Evolutionary conservation across 768 basidiomycete species (phyloP).

Genomic region (Boletus edulis): DNA sequence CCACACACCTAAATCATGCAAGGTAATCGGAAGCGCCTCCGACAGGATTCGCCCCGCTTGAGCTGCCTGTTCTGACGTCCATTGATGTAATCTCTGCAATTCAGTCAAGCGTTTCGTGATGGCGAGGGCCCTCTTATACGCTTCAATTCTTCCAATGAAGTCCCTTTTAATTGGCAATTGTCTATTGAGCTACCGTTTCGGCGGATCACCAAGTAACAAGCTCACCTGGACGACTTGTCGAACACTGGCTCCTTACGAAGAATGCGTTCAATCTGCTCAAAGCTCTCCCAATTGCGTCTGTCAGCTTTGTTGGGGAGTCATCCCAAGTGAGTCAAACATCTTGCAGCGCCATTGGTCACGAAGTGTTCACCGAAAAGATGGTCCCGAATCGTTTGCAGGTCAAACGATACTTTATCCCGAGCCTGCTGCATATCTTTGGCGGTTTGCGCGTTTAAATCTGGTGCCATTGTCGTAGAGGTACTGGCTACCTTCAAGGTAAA

Average conservation of each 20-base stretch:
- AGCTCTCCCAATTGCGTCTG: constrained; percentile 47
- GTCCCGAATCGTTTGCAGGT: constrained; percentile 41
- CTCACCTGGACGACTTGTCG: constrained; percentile 55
- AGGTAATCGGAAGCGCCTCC: constrained; percentile 48
- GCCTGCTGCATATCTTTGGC: constrained; percentile 52
- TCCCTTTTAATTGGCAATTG: constrained; percentile 40
- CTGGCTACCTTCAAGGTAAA: not conserved
- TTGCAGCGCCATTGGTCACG: not conserved
- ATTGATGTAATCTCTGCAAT: constrained; percentile 50
- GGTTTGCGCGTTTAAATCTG: constrained; percentile 44
- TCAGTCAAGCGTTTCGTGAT: constrained; percentile 59
- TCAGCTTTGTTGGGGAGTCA: constrained; percentile 40
- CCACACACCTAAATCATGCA: constrained; percentile 37
- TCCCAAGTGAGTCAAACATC: not conserved
- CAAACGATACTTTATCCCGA: constrained; percentile 41
- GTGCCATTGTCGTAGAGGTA: not conserved
- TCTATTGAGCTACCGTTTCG: not conserved
- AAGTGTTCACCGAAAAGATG: constrained; percentile 48
- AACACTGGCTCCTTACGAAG: constrained; percentile 57
- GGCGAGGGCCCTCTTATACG: constrained; percentile 51
- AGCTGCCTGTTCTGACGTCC: constrained; percentile 47
- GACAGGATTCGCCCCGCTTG: constrained; percentile 49
- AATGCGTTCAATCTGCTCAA: constrained; percentile 41
- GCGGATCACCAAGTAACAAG: not conserved
- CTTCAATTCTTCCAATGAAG: constrained; percentile 57